Evolutionary conservation across 2,329 filamentous ascomycete genomes (phyloP).

Genomic region (Incumbomyces delicatus): DNA sequence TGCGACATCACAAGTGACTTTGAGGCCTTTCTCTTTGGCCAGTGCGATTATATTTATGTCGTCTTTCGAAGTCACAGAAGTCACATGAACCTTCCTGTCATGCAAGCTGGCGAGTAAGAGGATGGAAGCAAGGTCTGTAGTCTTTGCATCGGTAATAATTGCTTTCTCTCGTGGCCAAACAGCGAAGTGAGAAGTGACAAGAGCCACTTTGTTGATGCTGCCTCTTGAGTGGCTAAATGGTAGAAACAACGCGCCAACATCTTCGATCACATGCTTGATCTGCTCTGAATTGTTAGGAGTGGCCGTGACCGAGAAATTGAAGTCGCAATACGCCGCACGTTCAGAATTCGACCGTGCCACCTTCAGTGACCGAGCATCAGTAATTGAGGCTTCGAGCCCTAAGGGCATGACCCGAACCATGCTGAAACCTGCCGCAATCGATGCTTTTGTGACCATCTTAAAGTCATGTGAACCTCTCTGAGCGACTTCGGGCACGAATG

Average conservation of each 20-base stretch:
- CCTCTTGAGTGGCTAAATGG: conserved; percentile 72
- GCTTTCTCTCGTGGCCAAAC: conserved; percentile 70
- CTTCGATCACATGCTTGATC: conserved; percentile 60
- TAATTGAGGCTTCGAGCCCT: conserved; percentile 62
- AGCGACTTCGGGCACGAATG: conserved; percentile 66
- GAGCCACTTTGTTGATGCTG: conserved; percentile 75
- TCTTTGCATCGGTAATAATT: conserved; percentile 71
- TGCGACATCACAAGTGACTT: conserved; percentile 74
- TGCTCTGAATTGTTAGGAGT: conserved; percentile 65
- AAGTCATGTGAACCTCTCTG: conserved; percentile 57
- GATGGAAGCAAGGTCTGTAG: conserved; percentile 71
- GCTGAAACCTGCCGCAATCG: conserved; percentile 64
- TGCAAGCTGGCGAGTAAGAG: conserved; percentile 68
- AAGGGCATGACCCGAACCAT: conserved; percentile 74
- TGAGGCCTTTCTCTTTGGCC: conserved; percentile 70
- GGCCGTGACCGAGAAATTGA: conserved; percentile 68
- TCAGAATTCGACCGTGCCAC: conserved; percentile 62
- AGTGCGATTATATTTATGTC: conserved; percentile 68
- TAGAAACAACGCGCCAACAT: conserved; percentile 72
- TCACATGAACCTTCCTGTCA: conserved; percentile 68
- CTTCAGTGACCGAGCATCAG: conserved; percentile 61
- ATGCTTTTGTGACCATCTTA: conserved; percentile 60
- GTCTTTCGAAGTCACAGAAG: conserved; percentile 69
- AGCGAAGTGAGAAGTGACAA: conserved; percentile 68
- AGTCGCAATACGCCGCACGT: conserved; percentile 61